phyloP scores from a whole-genome alignment of 371 early-diverging fungal genomes.

The Syncephalastrum sp. region DNA sequence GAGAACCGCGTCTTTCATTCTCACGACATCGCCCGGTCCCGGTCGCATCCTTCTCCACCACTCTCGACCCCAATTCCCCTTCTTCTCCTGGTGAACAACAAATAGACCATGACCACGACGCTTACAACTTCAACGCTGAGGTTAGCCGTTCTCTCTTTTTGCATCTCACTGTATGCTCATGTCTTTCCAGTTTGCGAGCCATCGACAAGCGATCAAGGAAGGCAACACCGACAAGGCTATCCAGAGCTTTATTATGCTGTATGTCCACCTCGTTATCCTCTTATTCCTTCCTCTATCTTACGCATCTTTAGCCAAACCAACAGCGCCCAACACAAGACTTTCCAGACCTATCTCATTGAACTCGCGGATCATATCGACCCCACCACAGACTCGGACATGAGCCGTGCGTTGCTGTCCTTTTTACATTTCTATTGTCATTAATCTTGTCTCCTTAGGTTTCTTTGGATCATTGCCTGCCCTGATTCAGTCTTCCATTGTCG shows the following conservation, averaged over 20 bases:
- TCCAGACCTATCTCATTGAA: constrained; percentile 36
- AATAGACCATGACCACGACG: no score
- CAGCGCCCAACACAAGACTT: constrained; percentile 25
- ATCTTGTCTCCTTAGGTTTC: constrained; percentile 24
- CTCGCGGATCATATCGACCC: constrained; percentile 40
- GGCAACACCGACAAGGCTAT: constrained; percentile 23
- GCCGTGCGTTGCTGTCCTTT: constrained; percentile 19
- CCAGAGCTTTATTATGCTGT: constrained; percentile 27
- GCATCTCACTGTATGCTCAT: no score
- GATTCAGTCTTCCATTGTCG: constrained; percentile 43
- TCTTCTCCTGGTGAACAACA: neutral
- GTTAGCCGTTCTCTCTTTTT: no score
- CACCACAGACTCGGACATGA: constrained; percentile 35
- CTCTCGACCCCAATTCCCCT: no score
- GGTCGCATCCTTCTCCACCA: no score
- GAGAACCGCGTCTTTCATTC: no score
- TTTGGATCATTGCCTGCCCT: constrained; percentile 42
- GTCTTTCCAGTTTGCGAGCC: constrained; percentile 12
- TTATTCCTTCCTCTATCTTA: neutral
- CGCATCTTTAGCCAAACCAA: constrained; percentile 31
- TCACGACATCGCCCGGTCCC: no score
- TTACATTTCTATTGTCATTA: neutral
- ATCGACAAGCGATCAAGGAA: constrained; percentile 12
- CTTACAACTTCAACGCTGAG: no score
- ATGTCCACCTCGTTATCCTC: neutral